Evolutionary conservation across 768 basidiomycete genomes (phyloP), one percentile per base, ranked within the genome.

Genomic region (Tubosaeta brunneosetosa): DNA sequence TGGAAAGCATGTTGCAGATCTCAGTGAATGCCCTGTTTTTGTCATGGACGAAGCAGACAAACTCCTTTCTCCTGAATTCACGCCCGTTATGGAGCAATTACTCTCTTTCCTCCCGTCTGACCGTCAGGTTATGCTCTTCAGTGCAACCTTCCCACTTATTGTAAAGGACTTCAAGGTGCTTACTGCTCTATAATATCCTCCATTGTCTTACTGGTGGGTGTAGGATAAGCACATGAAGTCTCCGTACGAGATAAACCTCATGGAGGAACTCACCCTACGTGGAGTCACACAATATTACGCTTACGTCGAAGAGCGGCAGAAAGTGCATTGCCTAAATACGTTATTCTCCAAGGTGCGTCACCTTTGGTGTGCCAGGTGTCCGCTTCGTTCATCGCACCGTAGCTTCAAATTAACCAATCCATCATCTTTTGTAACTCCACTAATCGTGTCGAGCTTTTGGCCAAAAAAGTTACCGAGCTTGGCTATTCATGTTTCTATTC

Each of bases 361-460:
- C 17, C 54, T 43, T 22, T 33, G 32, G 8, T 8, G 16, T 29
- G n/a, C 36, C 22, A 13, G 49, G 1, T 32, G 25, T 25, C 41
- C 34, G 43, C 46, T 19, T 52, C 47, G 44, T 53, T 55, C 29
- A 59, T 46, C 17, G 17, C 38, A 44, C 52, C 34, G 12, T 67
- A 97, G 92, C 84, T 99, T 47, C 95, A 98, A 94, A 99, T 99
- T 79, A 99, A 99, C 75, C 95, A 99, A 75, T 97, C 95, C 54
- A 98, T 99, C 74, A 99, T 99, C 68, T 99, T 99, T 75, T 99
- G 95, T 76, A 99, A 99, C 79, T 97, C 95, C 59, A 99, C 95
- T 65, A 97, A 97, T 78, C 93, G 95, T 53, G 95, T 99, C 75
- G 95, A 99, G 74, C 88, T 99, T 44, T 82, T 99, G 62, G 95